Evolutionary conservation across 176 grass and related monocot species (phyloP), one percentile per base, ranked within the genome.

Genomic region (Echinochloa phyllopogon): DNA sequence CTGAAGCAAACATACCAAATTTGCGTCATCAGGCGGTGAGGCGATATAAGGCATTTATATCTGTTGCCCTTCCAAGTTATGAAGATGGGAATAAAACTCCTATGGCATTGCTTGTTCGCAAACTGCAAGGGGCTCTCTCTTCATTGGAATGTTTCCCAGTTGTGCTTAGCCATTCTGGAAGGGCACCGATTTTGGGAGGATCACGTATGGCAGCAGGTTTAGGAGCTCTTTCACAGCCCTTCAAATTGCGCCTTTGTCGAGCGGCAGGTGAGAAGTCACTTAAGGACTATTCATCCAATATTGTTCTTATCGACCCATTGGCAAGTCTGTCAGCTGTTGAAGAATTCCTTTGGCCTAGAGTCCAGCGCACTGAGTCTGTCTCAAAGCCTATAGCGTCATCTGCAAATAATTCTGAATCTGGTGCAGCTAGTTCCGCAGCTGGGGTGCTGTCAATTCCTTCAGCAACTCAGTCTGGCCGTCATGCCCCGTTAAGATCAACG

Each of bases 341-440:
- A 84, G 92, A 97, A 27, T 97, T 97, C 64, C 88, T 97, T 79
- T 97, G 94, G 94, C 92, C 92, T 55, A 86, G 90, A 86, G 78
- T 94, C 69, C 90, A 94, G 83, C 88, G 92, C 21, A 87, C 68
- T 33, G 94, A 97, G 40, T 74, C 92, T 17, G 33, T 69, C 10
- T 93, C 86, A 12, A 89, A 94, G 69, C 81, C 92, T 65, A 57
- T 74, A 8, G 73, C 55, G 4, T 67, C 86, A 66, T 76, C 86
- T 72, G 86, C 74, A 77, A 91, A 89, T 41, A 90, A 90, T 77
- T 89, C 86, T 66, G 94, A 94, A 83, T 89, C 88, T 87, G 86
- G 69, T 80, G 78, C 73, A 73, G 81, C 78, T 63, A 63, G 78
- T 59, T 52, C 91, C 65, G 82, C 70, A 43, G 57, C 87, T 74